A percentile compares a stretch with the other conserved stretches of the same genome.
phyloP scores from a whole-genome alignment of 2,329 filamentous ascomycete species.

The Trichoderma sp. region DNA sequence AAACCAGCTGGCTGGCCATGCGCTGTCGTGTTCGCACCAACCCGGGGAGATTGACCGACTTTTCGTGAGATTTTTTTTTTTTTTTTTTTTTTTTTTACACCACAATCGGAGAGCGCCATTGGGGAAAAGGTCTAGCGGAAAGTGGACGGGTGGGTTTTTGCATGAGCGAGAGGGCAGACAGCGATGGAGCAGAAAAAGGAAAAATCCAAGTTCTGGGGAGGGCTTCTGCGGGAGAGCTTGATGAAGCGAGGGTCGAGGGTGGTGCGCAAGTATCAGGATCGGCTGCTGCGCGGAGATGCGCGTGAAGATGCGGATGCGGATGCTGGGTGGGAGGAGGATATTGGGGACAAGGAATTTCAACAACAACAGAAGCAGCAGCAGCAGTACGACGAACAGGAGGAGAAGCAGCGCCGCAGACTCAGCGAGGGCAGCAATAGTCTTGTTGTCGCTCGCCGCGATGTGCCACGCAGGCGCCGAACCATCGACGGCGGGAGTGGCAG shows the following conservation, averaged over 20 bases:
- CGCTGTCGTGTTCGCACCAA: not conserved
- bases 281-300: slow-evolving; percentile 12
- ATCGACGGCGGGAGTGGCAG: slow-evolving; percentile 6
- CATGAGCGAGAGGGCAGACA: slow-evolving; percentile 4
- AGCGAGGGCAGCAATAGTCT: slow-evolving; percentile 14
- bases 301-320: slow-evolving; percentile 1
- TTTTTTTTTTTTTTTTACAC: not conserved
- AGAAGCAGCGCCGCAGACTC: slow-evolving; percentile 11
- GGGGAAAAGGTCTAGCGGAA: not conserved
- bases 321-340: slow-evolving; percentile 9
- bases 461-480: slow-evolving; percentile 11
- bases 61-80: slow-evolving; percentile 10
- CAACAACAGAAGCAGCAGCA: not conserved
- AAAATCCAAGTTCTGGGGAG: slow-evolving; percentile 47
- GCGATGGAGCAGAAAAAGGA: slow-evolving; percentile 36
- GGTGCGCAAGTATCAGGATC: slow-evolving; percentile 17
- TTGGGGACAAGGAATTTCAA: not conserved
- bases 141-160: not conserved
- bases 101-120: not conserved
- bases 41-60: slow-evolving; percentile 15
- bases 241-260: slow-evolving; percentile 25
- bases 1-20: slow-evolving; percentile 1
- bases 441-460: not conserved
- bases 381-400: not conserved
- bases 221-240: slow-evolving; percentile 48